Base-by-base conservation (phyloP, 352 stramenopile species). In the Phytophthora meadii region DNA sequence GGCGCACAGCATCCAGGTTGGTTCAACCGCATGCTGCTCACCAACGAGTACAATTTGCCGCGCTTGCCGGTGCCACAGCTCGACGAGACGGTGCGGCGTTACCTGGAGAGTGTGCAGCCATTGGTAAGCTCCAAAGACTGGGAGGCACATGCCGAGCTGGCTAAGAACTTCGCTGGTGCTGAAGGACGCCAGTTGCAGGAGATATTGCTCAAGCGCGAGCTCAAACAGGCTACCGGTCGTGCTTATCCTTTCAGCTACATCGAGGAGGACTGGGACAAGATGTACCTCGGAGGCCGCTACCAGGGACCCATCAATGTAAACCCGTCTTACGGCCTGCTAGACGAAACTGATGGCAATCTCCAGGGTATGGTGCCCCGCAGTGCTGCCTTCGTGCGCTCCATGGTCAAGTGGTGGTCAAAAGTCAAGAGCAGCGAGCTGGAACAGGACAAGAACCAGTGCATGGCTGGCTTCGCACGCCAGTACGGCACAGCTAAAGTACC, bases 201-300 rank as follows among this genome's bases (percentile, higher is more conserved):
- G 15, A 17, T 72, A 8, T 52, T 92, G 49, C 74, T 92, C 41
- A 88, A 89, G 60, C 79, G 82, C 53, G 82, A 95, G 63, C 80
- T 94, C 24, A 65, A 79, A 27, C 84, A 95, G 44, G 75, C 78
- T 32, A 88, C 88, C 78, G 87, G 86, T 58, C 88, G 88, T 46
- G 80, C 81, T 51, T 98, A 97, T 66, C 92, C 93, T 17, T 96
- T 92, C 82, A 97, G 87, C 75, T 98, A 98, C 87, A 97, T 98
- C 54, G 92, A 98, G 63, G 68, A 81, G 30, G 90, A 95, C 72
- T 98, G 92, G 92, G 88, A 96, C 66, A 78, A 93, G 45, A 96
- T 96, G 91, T 98, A 98, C 67, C 66, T 98, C 3, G 86, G 82
- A 36, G 92, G 89, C 15, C 89, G 92, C 36, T 97, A 94, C 76